A percentile compares a stretch with the other conserved stretches of the same genome.
Conservation (phyloP, 169 alveolate species). For the Plasmodium billcollinsi region DNA sequence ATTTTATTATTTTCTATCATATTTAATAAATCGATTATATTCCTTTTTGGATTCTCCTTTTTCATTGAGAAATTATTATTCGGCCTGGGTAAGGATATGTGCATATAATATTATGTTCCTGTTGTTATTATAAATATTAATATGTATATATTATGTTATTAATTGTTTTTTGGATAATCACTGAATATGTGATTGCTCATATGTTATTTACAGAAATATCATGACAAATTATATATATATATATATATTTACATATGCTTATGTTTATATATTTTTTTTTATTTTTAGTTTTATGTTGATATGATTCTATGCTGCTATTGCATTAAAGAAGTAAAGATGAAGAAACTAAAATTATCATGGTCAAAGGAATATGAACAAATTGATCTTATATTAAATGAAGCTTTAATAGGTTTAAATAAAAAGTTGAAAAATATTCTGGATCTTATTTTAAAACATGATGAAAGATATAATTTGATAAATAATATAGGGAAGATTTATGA, state of each 20-base stretch:
- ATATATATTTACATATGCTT: not conserved
- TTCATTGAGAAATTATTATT: conserved; percentile 28
- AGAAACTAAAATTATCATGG: not conserved
- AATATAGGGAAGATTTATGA: too few species aligned
- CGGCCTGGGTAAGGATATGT: conserved; percentile 19
- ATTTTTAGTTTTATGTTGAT: conserved; percentile 39
- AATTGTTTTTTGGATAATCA: not conserved
- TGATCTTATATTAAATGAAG: not conserved
- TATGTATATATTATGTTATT: not conserved
- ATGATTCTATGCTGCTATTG: conserved; percentile 40
- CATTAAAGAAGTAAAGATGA: conserved; percentile 29
- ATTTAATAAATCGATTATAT: not conserved
- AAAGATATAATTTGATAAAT: not conserved
- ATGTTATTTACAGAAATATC: not conserved
- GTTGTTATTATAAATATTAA: not conserved
- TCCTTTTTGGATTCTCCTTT: not conserved
- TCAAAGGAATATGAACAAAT: conserved; percentile 3
- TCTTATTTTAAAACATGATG: conserved; percentile 24
- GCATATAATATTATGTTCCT: too few species aligned
- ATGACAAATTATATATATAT: too few species aligned
- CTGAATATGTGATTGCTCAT: not conserved
- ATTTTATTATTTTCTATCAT: conserved; percentile 39
- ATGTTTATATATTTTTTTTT: conserved; percentile 9
- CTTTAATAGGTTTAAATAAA: conserved; percentile 15
- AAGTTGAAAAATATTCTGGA: conserved; percentile 11